Base-by-base conservation (phyloP, 2,329 filamentous ascomycete species). In the Elsinoe fawcettii region DNA sequence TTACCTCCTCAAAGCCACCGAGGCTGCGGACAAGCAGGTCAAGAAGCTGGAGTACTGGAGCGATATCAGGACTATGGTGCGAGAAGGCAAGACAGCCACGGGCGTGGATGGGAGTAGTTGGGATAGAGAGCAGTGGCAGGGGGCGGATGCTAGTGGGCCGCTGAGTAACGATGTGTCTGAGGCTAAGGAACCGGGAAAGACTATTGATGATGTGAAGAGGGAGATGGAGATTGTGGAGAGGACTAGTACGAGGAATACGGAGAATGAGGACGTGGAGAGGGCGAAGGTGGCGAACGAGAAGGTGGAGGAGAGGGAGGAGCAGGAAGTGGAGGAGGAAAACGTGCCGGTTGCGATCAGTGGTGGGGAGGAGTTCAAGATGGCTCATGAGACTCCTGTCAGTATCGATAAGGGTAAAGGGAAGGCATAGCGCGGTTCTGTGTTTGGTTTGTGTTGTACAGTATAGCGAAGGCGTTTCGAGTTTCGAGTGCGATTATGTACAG, bases 21-120 rank as follows among this genome's bases (percentile, higher is more conserved):
- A 84, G 60, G 85, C 88, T 49, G 90, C 89, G 1, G 87, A 92
- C 61, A 83, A 85, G 64, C 88, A 96, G 66, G 86, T 95, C 51
- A 84, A 84, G 58, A 85, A 80, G 59, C 75, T 96, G 5, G 89
- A 95, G 53, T 95, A 90, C 68, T 96, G 92, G 86, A 91, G 87
- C 66, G 88, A 95, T 67, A 72, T 77, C 55, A 73, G 77, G 41
- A 73, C 69, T 39, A 66, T 78, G 32, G 67, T 67, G 14, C 67
- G 71, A 30, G 63, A 71, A 41, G 72, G 73, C 18, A 66, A 67
- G 11, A 68, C 67, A 20, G 66, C 65, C 23, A 67, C 68, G 12
- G 67, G 65, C 8, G 69, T 71, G 46, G 62, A 65, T 11, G 60
- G 56, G 20, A 66, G 62, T 46, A 69, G 66, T 4, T 73, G 71